Percentiles rank a stretch among this genome's conserved stretches.
phyloP scores from a whole-genome alignment of 805 yeast species.

The Wickerhamiella brachini region DNA sequence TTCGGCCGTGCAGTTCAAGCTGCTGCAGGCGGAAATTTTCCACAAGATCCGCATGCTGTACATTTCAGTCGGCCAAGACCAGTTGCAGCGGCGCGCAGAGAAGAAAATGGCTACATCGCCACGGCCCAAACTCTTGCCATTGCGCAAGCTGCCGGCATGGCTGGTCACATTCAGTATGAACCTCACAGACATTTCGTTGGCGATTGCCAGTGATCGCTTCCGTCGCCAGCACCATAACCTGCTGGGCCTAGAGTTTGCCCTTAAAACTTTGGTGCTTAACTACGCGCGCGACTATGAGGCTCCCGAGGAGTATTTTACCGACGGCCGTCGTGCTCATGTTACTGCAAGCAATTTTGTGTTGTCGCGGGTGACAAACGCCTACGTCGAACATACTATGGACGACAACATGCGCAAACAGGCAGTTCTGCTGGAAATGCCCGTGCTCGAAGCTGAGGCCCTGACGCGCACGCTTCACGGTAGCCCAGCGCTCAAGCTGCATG shows the following conservation, averaged over 20 bases:
- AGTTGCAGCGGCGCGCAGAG: background rate
- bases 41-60: slow-evolving; percentile 19
- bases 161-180: slow-evolving; percentile 8
- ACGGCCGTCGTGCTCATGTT: slow-evolving; percentile 12
- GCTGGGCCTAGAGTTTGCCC: slow-evolving; percentile 12
- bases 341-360: slow-evolving; percentile 7
- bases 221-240: slow-evolving; percentile 13
- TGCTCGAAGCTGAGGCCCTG: slow-evolving; percentile 1
- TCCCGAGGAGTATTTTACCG: slow-evolving; percentile 3
- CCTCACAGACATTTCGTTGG: slow-evolving; percentile 6
- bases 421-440: slow-evolving; percentile 8
- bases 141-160: slow-evolving; percentile 16
- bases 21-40: slow-evolving; percentile 24
- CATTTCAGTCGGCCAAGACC: slow-evolving; percentile 5
- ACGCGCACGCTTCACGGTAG: slow-evolving; percentile 6
- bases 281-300: slow-evolving; percentile 6
- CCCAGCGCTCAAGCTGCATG: background rate
- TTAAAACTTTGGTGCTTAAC: slow-evolving; percentile 3
- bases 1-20: slow-evolving; percentile 17
- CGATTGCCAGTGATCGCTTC: slow-evolving; percentile 17
- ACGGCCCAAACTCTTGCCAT: background rate
- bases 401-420: slow-evolving; percentile 2
- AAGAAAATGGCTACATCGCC: background rate
- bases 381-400: slow-evolving; percentile 4
- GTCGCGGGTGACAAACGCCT: slow-evolving; percentile 10